Evolutionary conservation across 148 eudicot species (phyloP).

Genomic region (Heliosperma pusillum): DNA sequence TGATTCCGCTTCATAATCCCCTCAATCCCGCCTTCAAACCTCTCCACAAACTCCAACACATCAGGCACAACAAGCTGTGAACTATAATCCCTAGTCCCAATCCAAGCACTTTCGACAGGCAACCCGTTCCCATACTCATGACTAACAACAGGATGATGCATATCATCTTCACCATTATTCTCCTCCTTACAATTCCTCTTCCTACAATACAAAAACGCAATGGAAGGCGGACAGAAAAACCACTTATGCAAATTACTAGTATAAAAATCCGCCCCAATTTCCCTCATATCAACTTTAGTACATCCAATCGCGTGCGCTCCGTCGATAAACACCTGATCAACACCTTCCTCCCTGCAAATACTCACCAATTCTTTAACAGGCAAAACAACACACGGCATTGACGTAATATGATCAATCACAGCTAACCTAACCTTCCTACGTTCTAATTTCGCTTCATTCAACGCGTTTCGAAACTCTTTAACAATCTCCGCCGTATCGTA

Average conservation of each 20-base stretch:
- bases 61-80: slow-evolving; percentile 74
- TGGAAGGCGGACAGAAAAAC: slow-evolving; percentile 84
- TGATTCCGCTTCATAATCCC: slow-evolving; percentile 83
- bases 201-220: slow-evolving; percentile 74
- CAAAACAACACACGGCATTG: slow-evolving; percentile 83
- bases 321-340: slow-evolving; percentile 73
- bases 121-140: slow-evolving; percentile 86
- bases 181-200: slow-evolving; percentile 25
- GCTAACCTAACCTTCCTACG: slow-evolving; percentile 70
- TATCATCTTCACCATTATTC: slow-evolving; percentile 31
- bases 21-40: slow-evolving; percentile 86
- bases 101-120: slow-evolving; percentile 84
- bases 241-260: slow-evolving; percentile 92
- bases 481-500: slow-evolving; percentile 48
- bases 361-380: slow-evolving; percentile 72
- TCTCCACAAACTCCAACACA: slow-evolving; percentile 64
- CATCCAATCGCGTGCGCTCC: slow-evolving; percentile 88
- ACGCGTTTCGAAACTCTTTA: slow-evolving; percentile 51
- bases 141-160: slow-evolving; percentile 86
- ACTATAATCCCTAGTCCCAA: slow-evolving; percentile 86
- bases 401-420: slow-evolving; percentile 90
- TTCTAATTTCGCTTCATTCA: slow-evolving; percentile 49
- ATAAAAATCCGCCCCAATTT: slow-evolving; percentile 87
- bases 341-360: slow-evolving; percentile 80
- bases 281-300: slow-evolving; percentile 57